phyloP scores from a whole-genome alignment of 1,139 yeast species.

The Scheffersomyces quercinus region DNA sequence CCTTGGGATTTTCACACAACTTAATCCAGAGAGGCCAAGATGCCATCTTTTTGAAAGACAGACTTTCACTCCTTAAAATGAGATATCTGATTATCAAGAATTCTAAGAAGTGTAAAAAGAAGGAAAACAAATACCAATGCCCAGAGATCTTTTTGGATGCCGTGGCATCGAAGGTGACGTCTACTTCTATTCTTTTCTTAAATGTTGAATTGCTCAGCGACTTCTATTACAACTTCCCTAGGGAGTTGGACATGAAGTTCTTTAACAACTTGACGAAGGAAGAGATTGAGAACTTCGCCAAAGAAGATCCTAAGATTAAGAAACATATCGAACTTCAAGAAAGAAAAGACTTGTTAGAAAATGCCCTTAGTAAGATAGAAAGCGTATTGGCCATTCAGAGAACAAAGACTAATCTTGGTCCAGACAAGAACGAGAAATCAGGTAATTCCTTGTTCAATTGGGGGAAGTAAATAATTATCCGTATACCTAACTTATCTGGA shows the following conservation, averaged over 20 bases:
- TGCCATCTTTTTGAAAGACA: constrained; percentile 78
- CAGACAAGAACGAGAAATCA: constrained; percentile 5
- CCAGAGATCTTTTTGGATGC: constrained; percentile 94
- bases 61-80: constrained; percentile 71
- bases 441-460: constrained; percentile 15
- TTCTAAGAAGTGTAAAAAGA: constrained; percentile 67
- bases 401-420: constrained; percentile 18
- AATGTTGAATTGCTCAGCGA: constrained; percentile 93
- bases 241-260: constrained; percentile 81
- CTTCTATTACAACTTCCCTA: constrained; percentile 92
- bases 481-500: not conserved
- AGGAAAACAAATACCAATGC: constrained; percentile 84
- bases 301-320: constrained; percentile 89
- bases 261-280: constrained; percentile 65
- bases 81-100: constrained; percentile 76
- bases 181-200: constrained; percentile 88
- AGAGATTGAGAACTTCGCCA: constrained; percentile 86
- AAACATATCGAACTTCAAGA: constrained; percentile 92
- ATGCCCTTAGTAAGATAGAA: constrained; percentile 84
- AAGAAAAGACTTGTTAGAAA: constrained; percentile 81
- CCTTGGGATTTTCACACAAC: constrained; percentile 74
- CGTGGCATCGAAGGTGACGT: constrained; percentile 85
- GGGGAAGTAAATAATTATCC: constrained; percentile 4
- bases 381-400: constrained; percentile 79
- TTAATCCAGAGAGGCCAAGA: constrained; percentile 76